Base-by-base conservation (phyloP, 1,284 basidiomycete species). In the Irpex sp. region DNA sequence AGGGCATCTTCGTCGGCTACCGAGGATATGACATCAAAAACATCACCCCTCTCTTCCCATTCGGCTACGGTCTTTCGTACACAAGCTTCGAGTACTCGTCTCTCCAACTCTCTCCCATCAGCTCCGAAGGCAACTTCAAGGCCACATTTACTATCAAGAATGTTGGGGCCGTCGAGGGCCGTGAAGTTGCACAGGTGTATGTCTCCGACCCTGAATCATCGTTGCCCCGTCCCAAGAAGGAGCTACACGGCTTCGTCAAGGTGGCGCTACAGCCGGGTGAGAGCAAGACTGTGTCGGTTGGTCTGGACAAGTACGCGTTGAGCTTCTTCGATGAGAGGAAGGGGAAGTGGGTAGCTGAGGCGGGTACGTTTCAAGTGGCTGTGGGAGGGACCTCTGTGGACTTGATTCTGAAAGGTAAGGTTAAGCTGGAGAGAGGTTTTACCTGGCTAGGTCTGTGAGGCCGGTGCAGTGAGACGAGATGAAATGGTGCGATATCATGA, bases 11-110 rank as follows among this genome's bases (percentile, higher is more conserved):
- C 6, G 62, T 87, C 79, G 91, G 91, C 15, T 93, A 93, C 76
- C 89, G 89, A 68, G 84, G 89, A 68, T 89, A 85, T 68, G 83
- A 87, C 26, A 81, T 85, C 66, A 79, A 84, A 61, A 81, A 79
- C n/a, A 85, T 91, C 62, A 74, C 76, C 9, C 87, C 91, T 6
- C 79, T 85, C 8, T 93, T 88, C 74, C 80, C 89, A 2, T 93
- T 93, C 72, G 91, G 91, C 81, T 88, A 87, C 71, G 93, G 93
- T 11, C 81, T 94, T 15, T 91, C 89, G 0, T 94, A 93, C 76
- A 91, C 92, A 5, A 84, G 82, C 0, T 94, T 94, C 76, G 73
- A 75, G 11, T 79, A 88, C 60, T 81, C 81, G 4, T 73, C 83
- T 59, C 78, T 92, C 58, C 67, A 75, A 34, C 72, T 90, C n/a